Base-by-base conservation (phyloP, 2,329 filamentous ascomycete species). In the Setomelanomma holmii region DNA sequence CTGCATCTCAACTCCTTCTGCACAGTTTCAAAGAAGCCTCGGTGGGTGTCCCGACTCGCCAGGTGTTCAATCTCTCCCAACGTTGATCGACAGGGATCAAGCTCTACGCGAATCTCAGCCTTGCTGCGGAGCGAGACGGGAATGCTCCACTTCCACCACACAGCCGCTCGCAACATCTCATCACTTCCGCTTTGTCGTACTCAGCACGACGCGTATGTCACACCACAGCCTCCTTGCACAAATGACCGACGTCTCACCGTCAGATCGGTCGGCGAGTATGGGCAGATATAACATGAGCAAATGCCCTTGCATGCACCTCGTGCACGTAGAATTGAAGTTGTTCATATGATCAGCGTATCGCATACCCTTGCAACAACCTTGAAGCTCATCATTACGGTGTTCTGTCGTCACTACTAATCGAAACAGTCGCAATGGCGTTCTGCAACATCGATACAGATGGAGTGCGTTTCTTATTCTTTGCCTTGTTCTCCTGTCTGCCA, bases 401-500 rank as follows among this genome's bases (percentile, higher is more conserved):
- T 47, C 51, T 68, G 58, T 66, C 66, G 63, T 66, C 60, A 68
- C 58, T 58, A 46, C 45, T 49, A 46, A 50, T 30, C 19, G 16
- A 44, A 27, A 50, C 23, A 6, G 49, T 49, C 41, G 60, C 46
- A 38, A 68, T 68, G 61, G 40, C 55, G n/a, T 51, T 51, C 33
- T 63, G 54, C 50, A 48, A 49, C 27, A 30, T 30, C 27, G 27
- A 30, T 20, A 39, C 40, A 20, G 66, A 70, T 16, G 55, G 63
- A 42, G 14, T 60, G 36, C 56, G 54, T 20, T 73, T 72, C 44
- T 51, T 73, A 7, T 55, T 67, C 53, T 66, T 61, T 48, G 61
- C 66, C 27, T 36, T 69, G 34, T 67, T 60, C 45, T 68, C 63
- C 21, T 69, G 63, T 38, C 48, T 70, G 7, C 65, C 64, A 3